Evolutionary conservation across 108 stramenopile species (phyloP), one percentile per base, ranked within the genome.

Genomic region (Bacterosira constricta): DNA sequence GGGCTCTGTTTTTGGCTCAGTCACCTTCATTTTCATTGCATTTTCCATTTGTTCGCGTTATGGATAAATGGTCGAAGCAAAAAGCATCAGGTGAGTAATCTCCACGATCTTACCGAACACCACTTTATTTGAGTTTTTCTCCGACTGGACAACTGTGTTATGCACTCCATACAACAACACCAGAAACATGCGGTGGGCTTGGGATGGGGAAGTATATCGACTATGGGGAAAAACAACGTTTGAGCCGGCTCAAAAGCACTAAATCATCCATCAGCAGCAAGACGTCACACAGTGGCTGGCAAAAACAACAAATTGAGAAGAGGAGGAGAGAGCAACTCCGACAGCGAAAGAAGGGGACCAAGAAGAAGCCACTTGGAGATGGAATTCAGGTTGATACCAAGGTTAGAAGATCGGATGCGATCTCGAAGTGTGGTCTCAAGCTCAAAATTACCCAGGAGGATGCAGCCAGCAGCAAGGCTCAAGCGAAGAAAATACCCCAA

Each of bases 191-290:
- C 38, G 79, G 79, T 20, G 71, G 79, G 0, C 30, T 39, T 31
- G 79, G 79, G 8, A 80, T 80, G 79, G 13, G 66, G 6, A 72
- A 73, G 44, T 80, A 56, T 34, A 55, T 80, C 67, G 79, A 80
- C 53, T 73, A 65, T 10, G 67, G 35, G 6, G 79, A 80, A 46
- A 26, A 59, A 23, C 67, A 44, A 36, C 57, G 79, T 6, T 47
- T 80, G 57, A 36, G 47, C 18, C 47, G 79, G 10, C 66, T 80
- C 6, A 73, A 67, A 30, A 72, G 68, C 56, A 47, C 63, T 26
- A 39, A 60, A 64, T 57, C 61, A 10, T 55, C 71, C 20, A 41
- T 80, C 11, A 58, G 70, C 4, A 67, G 45, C 36, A 18, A 51
- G 9, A 72, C 73, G 71, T 47, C 63, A 31, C 70, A 71, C 29